Evolutionary conservation across 768 basidiomycete species (phyloP).

Genomic region (Gloeostereum incarnatum): DNA sequence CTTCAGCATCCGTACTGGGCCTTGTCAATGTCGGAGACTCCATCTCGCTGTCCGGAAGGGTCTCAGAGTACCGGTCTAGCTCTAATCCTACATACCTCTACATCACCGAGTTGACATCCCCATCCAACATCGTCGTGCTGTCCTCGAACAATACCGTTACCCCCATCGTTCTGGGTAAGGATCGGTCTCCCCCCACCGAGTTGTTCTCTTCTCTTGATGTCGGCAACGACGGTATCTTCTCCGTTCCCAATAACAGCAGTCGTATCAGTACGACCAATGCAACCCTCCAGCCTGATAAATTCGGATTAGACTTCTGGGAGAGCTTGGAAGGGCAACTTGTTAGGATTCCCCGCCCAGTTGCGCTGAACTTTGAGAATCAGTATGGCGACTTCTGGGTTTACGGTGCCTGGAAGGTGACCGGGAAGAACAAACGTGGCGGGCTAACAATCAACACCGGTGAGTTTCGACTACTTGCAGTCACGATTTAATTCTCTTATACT

Average conservation of each 20-base stretch:
- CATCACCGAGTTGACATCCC: conserved; percentile 38
- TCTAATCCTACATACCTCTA: conserved; percentile 34
- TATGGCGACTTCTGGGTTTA: conserved; percentile 53
- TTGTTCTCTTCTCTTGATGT: conserved; percentile 38
- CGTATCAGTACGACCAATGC: conserved; percentile 34
- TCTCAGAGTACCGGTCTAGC: conserved; percentile 41
- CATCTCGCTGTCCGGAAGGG: conserved; percentile 28
- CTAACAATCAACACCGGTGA: conserved; percentile 39
- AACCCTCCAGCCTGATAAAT: conserved; percentile 37
- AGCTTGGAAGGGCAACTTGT: conserved; percentile 53
- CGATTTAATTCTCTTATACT: conserved; percentile 1
- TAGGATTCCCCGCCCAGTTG: conserved; percentile 35
- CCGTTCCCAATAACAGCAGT: conserved; percentile 44
- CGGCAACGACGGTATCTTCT: conserved; percentile 45
- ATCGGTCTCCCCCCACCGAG: conserved; percentile 43
- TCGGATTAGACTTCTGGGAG: conserved; percentile 57
- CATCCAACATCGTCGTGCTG: conserved; percentile 30
- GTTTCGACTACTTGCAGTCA: too few relatives aligned
- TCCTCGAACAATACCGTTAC: conserved; percentile 35
- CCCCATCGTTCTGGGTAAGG: conserved; percentile 42
- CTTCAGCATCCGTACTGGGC: conserved; percentile 22
- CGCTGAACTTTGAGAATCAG: conserved; percentile 38
- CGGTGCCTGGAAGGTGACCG: conserved; percentile 46
- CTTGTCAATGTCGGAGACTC: conserved; percentile 37
- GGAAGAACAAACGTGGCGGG: conserved; percentile 47